These are phyloP conservation scores for Sporothrix euskadiensis DNA, from an alignment of 2,329 filamentous ascomycete species.

Conservation along the genomic window DNA sequence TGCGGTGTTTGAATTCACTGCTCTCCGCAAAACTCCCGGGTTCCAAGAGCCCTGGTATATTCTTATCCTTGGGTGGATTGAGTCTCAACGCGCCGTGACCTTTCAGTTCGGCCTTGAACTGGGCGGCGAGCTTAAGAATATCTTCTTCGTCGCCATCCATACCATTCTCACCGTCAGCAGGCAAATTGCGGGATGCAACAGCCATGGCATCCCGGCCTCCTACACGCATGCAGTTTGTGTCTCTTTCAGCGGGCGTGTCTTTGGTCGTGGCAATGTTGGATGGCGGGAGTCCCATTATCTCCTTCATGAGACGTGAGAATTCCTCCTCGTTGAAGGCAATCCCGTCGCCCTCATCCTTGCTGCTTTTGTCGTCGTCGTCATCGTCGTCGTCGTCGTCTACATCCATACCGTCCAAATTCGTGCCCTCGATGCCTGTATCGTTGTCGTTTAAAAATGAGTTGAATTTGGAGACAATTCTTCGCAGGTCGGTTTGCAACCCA, in stretches of 20 bases:
- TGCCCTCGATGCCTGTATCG: constrained; percentile 75
- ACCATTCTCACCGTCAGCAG: constrained; percentile 27
- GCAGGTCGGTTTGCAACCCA: constrained; percentile 70
- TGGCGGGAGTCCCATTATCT: constrained; percentile 74
- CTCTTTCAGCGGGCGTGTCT: neutral
- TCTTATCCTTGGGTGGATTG: constrained; percentile 42
- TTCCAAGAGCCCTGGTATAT: constrained; percentile 38
- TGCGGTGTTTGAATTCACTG: neutral
- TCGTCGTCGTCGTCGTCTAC: constrained; percentile 58
- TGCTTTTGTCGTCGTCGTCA: constrained; percentile 52
- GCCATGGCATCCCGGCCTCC: neutral
- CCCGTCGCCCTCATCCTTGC: constrained; percentile 70
- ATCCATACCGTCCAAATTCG: constrained; percentile 71
- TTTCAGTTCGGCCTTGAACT: constrained; percentile 73
- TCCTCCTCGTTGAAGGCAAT: constrained; percentile 81
- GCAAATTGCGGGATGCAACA: neutral
- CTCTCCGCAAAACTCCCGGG: constrained; percentile 23
- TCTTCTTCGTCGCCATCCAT: constrained; percentile 50
- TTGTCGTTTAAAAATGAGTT: constrained; percentile 89
- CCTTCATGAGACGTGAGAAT: constrained; percentile 83
- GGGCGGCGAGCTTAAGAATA: constrained; percentile 62
- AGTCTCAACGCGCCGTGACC: constrained; percentile 65
- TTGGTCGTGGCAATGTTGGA: neutral
- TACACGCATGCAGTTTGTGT: too few species aligned
- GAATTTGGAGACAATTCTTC: constrained; percentile 91